Evolutionary conservation across 495 filamentous ascomycete genomes (phyloP).

Genomic region (Xylaria nigripes): DNA sequence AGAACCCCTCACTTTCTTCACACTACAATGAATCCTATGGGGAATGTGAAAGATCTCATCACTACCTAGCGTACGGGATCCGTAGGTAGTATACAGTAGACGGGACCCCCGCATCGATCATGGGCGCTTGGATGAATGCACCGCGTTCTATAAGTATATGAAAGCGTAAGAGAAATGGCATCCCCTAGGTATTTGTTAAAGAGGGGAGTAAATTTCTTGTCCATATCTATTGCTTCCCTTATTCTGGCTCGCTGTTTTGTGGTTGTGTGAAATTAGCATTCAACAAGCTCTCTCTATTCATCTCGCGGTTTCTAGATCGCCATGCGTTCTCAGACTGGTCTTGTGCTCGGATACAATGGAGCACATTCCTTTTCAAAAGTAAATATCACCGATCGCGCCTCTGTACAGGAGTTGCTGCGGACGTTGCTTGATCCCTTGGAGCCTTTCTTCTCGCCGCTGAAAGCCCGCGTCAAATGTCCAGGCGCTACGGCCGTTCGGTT

Average conservation of each 20-base stretch:
- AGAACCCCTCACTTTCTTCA: slow-evolving; percentile 22
- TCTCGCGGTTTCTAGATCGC: neutral
- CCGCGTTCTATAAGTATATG: neutral
- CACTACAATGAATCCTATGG: neutral
- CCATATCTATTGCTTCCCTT: neutral
- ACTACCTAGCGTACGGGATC: slow-evolving; percentile 8
- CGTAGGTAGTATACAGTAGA: too few species aligned
- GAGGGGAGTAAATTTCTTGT: neutral
- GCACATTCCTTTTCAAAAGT: slow-evolving; percentile 44
- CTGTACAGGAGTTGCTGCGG: slow-evolving; percentile 49
- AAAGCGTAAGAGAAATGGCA: neutral
- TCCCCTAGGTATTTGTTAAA: neutral
- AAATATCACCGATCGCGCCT: slow-evolving; percentile 38
- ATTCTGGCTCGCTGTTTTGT: neutral
- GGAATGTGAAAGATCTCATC: neutral
- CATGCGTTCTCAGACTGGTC: slow-evolving; percentile 31
- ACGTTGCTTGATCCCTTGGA: slow-evolving; percentile 56
- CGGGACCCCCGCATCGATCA: neutral
- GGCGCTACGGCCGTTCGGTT: slow-evolving; percentile 61
- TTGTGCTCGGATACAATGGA: slow-evolving; percentile 43
- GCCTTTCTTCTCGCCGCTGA: slow-evolving; percentile 53
- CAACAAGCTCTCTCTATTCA: slow-evolving; percentile 1
- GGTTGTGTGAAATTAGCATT: neutral
- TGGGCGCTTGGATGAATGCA: neutral
- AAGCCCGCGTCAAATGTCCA: slow-evolving; percentile 49